Evolutionary conservation across 345 rosid genomes (phyloP), one percentile per base, ranked within the genome.

Genomic region (Garcia nutans): DNA sequence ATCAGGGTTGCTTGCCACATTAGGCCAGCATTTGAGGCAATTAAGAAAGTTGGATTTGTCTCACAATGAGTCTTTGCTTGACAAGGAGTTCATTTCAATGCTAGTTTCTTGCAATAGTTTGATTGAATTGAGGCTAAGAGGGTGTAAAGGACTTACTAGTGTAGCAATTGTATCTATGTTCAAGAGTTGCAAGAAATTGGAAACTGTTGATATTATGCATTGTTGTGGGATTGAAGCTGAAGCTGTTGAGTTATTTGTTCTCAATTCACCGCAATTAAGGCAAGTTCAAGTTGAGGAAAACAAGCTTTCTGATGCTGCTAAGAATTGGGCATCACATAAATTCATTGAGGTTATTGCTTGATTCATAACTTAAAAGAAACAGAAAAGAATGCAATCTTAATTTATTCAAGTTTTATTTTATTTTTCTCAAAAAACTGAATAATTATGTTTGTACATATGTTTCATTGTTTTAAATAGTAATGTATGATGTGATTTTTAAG

Each of bases 1-100:
- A 69, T 69, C 83, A 0, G 98, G 98, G 50, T 82, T 94, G 86
- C 87, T 94, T 13, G 89, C 93, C 24, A 86, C 93, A 0, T 76
- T 94, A 26, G 98, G 98, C 42, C 98, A 94, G 78, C 74, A 87
- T 78, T 72, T 90, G 83, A 81, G 82, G 77, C 80, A 65, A 28
- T 79, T 92, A 61, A 92, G 81, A 89, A 91, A 81, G 47, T 60
- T 94, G 8, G 93, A 91, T 37, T 68, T 94, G 82, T 85, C 92
- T 56, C 83, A 65, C 45, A 94, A 92, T 61, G 95, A 91, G 37
- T 86, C 78, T 79, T 68, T 94, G 87, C 68, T 75, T 13, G 97
- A 92, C 75, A 92, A 90, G 80, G 97, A 89, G 79, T 63, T 94
- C 28, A 78, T 86, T 44, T 87, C 95, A 0, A 90, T 92, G 95